phyloP scores from a whole-genome alignment of 2,329 filamentous ascomycete species.

The Pezicula radicicola region DNA sequence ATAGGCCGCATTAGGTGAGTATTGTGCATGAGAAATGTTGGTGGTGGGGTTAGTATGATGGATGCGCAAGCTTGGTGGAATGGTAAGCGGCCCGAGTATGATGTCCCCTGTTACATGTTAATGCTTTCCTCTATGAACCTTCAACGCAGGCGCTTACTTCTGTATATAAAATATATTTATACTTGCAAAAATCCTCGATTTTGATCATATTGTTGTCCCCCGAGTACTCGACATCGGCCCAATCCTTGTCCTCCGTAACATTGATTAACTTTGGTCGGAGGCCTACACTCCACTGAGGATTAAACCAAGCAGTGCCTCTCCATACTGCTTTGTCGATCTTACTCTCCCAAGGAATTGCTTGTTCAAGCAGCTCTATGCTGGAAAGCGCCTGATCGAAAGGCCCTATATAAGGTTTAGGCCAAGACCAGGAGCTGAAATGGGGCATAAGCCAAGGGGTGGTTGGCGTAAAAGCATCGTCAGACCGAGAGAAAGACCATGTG shows the following conservation, averaged over 20 bases:
- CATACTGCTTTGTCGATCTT: slow-evolving; percentile 40
- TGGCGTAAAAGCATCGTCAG: slow-evolving; percentile 30
- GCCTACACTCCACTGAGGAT: slow-evolving; percentile 1
- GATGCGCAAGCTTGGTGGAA: slow-evolving; percentile 45
- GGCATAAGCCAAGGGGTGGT: slow-evolving; percentile 43
- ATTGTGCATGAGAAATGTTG: slow-evolving; percentile 44
- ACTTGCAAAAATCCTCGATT: slow-evolving; percentile 45
- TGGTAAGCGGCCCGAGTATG: slow-evolving; percentile 45
- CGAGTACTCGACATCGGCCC: slow-evolving; percentile 41
- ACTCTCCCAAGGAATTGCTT: slow-evolving; percentile 7
- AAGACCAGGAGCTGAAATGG: slow-evolving; percentile 51
- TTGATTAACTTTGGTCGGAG: not conserved
- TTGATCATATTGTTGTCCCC: slow-evolving; percentile 34
- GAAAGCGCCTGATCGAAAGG: slow-evolving; percentile 34
- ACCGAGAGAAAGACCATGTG: slow-evolving; percentile 41
- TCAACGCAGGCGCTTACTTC: slow-evolving; percentile 23
- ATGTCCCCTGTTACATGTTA: slow-evolving; percentile 30
- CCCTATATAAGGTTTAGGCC: slow-evolving; percentile 44
- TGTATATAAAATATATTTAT: slow-evolving; percentile 45
- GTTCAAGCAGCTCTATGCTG: slow-evolving; percentile 35
- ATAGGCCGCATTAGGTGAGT: slow-evolving; percentile 41
- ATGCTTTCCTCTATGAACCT: no score
- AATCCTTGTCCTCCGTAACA: slow-evolving; percentile 26
- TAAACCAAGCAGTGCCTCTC: slow-evolving; percentile 47
- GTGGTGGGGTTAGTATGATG: slow-evolving; percentile 41